Conservation (phyloP, 192 early-diverging fungal genomes). For the Entrophospora sp. region DNA sequence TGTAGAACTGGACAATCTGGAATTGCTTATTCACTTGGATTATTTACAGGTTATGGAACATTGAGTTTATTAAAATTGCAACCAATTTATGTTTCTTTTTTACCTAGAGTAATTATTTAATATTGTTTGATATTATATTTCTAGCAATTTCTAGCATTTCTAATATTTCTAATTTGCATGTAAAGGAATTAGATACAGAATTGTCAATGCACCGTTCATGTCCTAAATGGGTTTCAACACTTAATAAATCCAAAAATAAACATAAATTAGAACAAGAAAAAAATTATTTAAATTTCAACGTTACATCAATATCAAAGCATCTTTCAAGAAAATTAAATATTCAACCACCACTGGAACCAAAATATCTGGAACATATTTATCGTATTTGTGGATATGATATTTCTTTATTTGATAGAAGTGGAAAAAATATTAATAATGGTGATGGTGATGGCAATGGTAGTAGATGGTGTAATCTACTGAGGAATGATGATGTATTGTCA, state of each 20-base stretch:
- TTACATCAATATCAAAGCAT: not conserved
- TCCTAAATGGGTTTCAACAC: not conserved
- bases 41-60: constrained; percentile 6
- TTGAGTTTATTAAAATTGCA: not conserved
- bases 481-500: constrained; percentile 1
- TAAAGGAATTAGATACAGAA: not conserved
- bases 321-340: not conserved
- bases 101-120: not conserved
- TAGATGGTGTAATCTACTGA: constrained; percentile 13
- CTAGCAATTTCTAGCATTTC: not conserved
- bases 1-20: constrained; percentile 9
- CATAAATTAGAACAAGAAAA: not conserved
- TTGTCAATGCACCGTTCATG: constrained; percentile 12
- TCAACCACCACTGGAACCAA: not conserved
- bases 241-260: not conserved
- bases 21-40: constrained; percentile 8
- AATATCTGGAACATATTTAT: constrained; percentile 5
- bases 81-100: not conserved
- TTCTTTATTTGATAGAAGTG: not conserved
- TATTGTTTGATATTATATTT: not conserved
- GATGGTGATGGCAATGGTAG: too few relatives aligned
- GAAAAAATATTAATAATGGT: too few relatives aligned
- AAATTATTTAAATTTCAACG: not conserved
- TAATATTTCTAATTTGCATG: not conserved
- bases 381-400: constrained; percentile 2